phyloP scores from a whole-genome alignment of 306 rosid species.

The Castanea sativa region DNA sequence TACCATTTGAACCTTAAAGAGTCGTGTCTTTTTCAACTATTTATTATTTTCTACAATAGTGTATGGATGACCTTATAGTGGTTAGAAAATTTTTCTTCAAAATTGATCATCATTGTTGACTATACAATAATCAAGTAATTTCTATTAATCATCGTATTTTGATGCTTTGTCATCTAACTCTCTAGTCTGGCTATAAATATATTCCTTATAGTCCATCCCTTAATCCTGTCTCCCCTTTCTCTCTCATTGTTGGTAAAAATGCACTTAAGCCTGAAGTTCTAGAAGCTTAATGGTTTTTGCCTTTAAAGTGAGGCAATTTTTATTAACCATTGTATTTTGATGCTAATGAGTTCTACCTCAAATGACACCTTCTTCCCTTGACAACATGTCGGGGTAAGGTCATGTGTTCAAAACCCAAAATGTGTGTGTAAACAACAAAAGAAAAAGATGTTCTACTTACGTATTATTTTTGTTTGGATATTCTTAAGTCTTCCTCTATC shows the following conservation, averaged over 20 bases:
- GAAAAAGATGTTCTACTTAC: not conserved
- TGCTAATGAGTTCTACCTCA: too few species aligned
- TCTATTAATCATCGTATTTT: not conserved
- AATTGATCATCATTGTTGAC: not conserved
- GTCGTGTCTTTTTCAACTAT: not conserved
- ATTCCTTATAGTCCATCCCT: not conserved
- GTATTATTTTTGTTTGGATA: not conserved
- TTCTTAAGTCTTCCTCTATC: not conserved
- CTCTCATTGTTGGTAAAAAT: not conserved
- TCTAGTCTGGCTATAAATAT: not conserved
- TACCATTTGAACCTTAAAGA: too few species aligned
- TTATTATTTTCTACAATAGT: not conserved
- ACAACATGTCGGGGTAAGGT: too few species aligned
- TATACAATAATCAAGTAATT: not conserved
- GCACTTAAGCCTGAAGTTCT: too few species aligned
- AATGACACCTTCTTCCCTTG: too few species aligned
- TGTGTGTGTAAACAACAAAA: too few species aligned
- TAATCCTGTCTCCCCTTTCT: not conserved
- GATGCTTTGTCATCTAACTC: not conserved
- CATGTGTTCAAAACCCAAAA: too few species aligned
- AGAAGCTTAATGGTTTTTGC: too few species aligned
- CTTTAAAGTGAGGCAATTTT: too few species aligned
- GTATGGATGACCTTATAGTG: not conserved
- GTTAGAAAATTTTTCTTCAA: not conserved
- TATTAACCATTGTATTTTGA: too few species aligned